Evolutionary conservation across 257 asterid genomes (phyloP), one percentile per base, ranked within the genome.

Genomic region (Nicotiana otophora): DNA sequence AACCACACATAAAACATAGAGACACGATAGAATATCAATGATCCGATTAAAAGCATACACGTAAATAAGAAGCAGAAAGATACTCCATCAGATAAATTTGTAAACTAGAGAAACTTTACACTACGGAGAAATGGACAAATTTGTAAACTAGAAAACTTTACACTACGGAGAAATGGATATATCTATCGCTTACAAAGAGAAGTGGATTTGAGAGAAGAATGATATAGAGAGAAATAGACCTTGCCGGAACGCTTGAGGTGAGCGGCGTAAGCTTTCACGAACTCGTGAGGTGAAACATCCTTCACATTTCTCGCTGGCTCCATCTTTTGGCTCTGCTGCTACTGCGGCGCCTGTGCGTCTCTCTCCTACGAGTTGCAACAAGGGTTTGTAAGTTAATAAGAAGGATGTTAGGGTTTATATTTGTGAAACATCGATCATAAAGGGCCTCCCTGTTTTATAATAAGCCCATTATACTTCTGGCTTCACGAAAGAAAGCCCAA

Each of bases 171-270:
- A 42, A 42, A 42, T 9, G 51, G 51, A 42, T 42, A 9, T 9
- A 42, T 42, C 51, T 42, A 42, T 9, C 2, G 51, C 9, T 42
- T 42, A 42, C 51, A 42, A 42, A 42, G 12, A 42, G 51, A 42
- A 8, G 51, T 9, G 51, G 12, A 42, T 42, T 42, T 42, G 51
- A 42, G 23, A 58, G 26, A 58, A 53, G 17, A 12, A 14, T 42
- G 5, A 68, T 5, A 68, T 11, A 68, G 2, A 33, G 57, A 31
- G 5, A 5, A 0, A 26, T 1, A 17, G n/a, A 94, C 98, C 97
- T 95, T 95, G 88, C 98, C 98, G 79, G 98, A 95, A 62, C 98
- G 97, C 92, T 93, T 95, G 76, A 95, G 96, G 61, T 95, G 98
- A 39, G 96, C 91, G 62, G 98, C 88, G 83, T 95, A 93, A 10